A percentile compares a stretch with the other conserved stretches of the same genome.
These are phyloP conservation scores for Babesia gibsoni DNA, from an alignment of 169 alveolate species.

Conservation along the genomic window DNA sequence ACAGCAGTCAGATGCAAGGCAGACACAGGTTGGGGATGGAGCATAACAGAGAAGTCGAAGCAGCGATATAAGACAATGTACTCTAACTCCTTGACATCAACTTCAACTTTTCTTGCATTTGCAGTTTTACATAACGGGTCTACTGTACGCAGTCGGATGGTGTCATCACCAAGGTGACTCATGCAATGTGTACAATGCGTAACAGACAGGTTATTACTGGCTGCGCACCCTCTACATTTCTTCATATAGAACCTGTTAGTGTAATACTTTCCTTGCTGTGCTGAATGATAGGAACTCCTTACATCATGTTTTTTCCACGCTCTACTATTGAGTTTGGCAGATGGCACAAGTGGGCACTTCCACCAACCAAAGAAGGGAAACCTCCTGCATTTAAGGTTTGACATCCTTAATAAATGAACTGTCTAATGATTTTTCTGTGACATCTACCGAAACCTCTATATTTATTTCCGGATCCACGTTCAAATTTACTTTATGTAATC, in stretches of 20 bases:
- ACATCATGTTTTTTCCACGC: no score
- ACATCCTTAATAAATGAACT: slow-evolving; percentile 9
- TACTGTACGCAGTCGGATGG: slow-evolving; percentile 40
- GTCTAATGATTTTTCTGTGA: slow-evolving; percentile 36
- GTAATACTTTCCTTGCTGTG: slow-evolving; percentile 43
- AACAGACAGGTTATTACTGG: slow-evolving; percentile 45
- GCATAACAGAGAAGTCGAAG: slow-evolving; percentile 55
- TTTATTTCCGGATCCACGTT: slow-evolving; percentile 42
- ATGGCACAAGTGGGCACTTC: no score
- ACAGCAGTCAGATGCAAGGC: slow-evolving; percentile 57
- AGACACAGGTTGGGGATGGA: slow-evolving; percentile 45
- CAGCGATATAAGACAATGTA: slow-evolving; percentile 26
- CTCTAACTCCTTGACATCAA: not conserved
- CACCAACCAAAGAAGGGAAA: no score
- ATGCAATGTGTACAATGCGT: slow-evolving; percentile 43
- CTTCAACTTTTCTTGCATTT: slow-evolving; percentile 26
- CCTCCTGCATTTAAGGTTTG: no score
- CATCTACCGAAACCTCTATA: slow-evolving; percentile 12
- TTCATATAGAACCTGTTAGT: slow-evolving; percentile 62
- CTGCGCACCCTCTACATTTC: slow-evolving; percentile 41
- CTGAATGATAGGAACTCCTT: slow-evolving; percentile 54
- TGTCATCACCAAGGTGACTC: slow-evolving; percentile 32
- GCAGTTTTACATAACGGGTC: slow-evolving; percentile 50
- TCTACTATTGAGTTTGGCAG: no score
- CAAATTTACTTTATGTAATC: slow-evolving; percentile 24